These are phyloP conservation scores for Cornus kousa DNA, from an alignment of 148 eudicot genomes.

Conservation along the genomic window DNA sequence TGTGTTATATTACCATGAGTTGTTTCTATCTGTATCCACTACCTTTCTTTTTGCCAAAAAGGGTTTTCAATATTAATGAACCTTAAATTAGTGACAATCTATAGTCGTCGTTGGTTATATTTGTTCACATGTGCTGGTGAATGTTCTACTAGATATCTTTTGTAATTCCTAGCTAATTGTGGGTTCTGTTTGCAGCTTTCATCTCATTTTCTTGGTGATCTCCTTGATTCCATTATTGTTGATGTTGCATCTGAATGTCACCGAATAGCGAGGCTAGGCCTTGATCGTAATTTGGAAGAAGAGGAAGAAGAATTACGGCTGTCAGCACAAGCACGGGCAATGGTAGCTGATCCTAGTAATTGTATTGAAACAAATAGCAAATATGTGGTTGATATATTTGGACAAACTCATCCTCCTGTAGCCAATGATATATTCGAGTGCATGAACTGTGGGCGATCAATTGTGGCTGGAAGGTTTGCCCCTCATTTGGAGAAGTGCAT, in stretches of 20 bases:
- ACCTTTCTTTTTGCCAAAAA: neutral
- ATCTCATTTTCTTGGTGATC: conserved; percentile 59
- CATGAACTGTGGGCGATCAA: conserved; percentile 90
- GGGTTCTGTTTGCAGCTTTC: conserved; percentile 56
- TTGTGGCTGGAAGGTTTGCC: conserved; percentile 92
- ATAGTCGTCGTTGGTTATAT: neutral
- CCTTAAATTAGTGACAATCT: neutral
- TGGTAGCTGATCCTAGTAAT: conserved; percentile 72
- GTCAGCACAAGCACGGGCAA: conserved; percentile 84
- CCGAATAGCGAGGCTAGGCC: conserved; percentile 83
- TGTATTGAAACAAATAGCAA: conserved; percentile 68
- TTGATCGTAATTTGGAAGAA: conserved; percentile 79
- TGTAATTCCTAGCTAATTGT: neutral
- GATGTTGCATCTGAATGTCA: conserved; percentile 97
- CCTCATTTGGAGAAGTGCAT: conserved; percentile 99
- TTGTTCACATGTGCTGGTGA: neutral
- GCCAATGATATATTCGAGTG: conserved; percentile 86
- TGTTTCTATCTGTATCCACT: neutral
- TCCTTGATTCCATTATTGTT: conserved; percentile 75
- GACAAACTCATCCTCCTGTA: conserved; percentile 90
- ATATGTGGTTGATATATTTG: conserved; percentile 88
- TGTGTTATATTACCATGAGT: neutral
- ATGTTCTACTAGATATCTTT: neutral
- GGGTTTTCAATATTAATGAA: no score
- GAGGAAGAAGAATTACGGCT: conserved; percentile 88